Evolutionary conservation across 2,329 filamentous ascomycete genomes (phyloP), one percentile per base, ranked within the genome.

Genomic region (Alternaria postmessia): DNA sequence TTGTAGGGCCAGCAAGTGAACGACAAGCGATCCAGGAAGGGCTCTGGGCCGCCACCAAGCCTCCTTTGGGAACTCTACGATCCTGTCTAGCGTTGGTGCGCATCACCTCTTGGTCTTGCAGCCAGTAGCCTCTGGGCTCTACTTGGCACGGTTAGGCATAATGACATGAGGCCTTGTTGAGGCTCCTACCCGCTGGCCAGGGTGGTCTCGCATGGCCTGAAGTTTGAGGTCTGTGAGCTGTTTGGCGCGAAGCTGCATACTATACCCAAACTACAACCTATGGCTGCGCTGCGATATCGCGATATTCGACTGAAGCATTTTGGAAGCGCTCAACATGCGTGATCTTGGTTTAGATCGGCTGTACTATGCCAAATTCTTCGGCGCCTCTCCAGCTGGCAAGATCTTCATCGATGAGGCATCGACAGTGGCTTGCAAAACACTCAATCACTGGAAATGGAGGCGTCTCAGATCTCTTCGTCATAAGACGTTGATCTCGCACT

Each of bases 141-240:
- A 34, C 44, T 59, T 54, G 56, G 64, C 34, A 36, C 22, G 46
- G 34, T 36, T 54, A 26, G 53, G 64, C 18, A 22, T 41, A 42
- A 64, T 60, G 54, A 56, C 56, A 43, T 51, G 51, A 38, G 44
- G 51, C 26, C 36, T 57, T 65, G 57, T 65, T 64, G 65, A 66
- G 65, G 48, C 59, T 64, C 55, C 54, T 56, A 26, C 42, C 38
- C 42, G 48, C 28, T 42, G 55, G 51, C 48, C 53, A 60, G 55
- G 59, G 47, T 51, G 54, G 49, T 53, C 53, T 52, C 30, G 51
- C 54, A 61, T 41, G 49, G 57, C 57, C 62, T 62, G 44, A 59
- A 48, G 39, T 38, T 24, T 59, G 54, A 52, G 47, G 36, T 54
- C 39, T 54, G 51, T 44, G 41, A 54, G 49, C 34, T 54, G 44